Evolutionary conservation across 1,284 basidiomycete species (phyloP), one percentile per base, ranked within the genome.

Genomic region (Leccinum glutinopallens): DNA sequence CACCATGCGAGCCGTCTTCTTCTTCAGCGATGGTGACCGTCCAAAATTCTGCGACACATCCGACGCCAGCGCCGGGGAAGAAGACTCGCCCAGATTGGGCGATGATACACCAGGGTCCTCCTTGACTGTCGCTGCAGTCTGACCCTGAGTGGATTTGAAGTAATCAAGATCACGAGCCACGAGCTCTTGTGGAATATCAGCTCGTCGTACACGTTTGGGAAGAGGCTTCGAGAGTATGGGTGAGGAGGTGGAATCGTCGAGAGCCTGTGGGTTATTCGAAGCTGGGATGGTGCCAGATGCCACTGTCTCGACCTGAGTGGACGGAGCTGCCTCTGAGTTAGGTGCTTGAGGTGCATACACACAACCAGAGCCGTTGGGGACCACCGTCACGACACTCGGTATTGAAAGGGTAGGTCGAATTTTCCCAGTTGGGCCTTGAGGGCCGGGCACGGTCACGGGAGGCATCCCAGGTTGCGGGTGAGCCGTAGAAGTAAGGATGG

Each of bases 131-230:
- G 17, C 46, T 12, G 32, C 8, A 6, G 19, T 25, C 5, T 17
- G 10, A 10, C 19, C 39, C 22, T 67, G 72, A 8, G 62, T 67
- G 0, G 69, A 64, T 54, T 70, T 77, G 29, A 70, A 77, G 70
- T 73, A 75, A 56, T 76, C 67, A 29, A 77, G 65, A 49, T 75
- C 73, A 41, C 75, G 76, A 17, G 74, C 70, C 29, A 68, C 56
- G 10, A 77, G 64, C 9, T 67, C 69, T n/a, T 74, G 68, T 5
- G 72, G 37, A 39, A 76, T 65, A 32, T 74, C 72, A 5, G 66
- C 64, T 66, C 62, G 66, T 41, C 67, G 64, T 37, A 55, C 37
- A 37, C 73, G 75, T 57, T 69, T 77, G 13, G 76, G 73, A 6
- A 75, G 72, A 51, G 71, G 76, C 22, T 67, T 75, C 15, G 59